These are phyloP conservation scores for Xylariaceae sp. DNA, from an alignment of 2,329 filamentous ascomycete species.

Conservation along the genomic window DNA sequence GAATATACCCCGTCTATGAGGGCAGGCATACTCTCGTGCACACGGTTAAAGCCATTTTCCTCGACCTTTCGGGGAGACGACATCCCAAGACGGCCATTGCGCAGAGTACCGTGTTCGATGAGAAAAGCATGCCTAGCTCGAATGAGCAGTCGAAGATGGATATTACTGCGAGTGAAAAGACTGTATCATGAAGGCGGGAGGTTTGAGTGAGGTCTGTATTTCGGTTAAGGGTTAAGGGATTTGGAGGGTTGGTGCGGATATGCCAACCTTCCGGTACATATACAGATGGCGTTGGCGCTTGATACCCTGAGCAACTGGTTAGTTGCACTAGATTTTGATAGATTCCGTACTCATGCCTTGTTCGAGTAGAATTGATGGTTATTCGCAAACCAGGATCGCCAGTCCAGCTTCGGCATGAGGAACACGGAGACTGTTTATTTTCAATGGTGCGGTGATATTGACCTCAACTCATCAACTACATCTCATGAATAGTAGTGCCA, in stretches of 20 bases:
- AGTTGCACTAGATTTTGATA: background rate
- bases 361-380: no score
- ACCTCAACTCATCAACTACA: background rate
- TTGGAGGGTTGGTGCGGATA: no score
- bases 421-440: no score
- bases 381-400: no score
- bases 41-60: slow-evolving; percentile 56
- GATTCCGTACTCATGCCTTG: no score
- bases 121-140: slow-evolving; percentile 15
- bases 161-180: background rate
- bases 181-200: slow-evolving; percentile 1
- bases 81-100: slow-evolving; percentile 30
- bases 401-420: no score
- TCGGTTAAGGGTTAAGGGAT: background rate
- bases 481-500: background rate
- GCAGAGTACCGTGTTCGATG: slow-evolving; percentile 22
- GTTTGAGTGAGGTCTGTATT: background rate
- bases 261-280: background rate
- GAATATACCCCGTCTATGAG: slow-evolving; percentile 76
- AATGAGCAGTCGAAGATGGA: slow-evolving; percentile 20
- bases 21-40: slow-evolving; percentile 61
- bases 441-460: background rate
- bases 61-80: slow-evolving; percentile 51
- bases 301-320: background rate
- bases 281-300: background rate